Percentiles rank a stretch among this genome's conserved stretches.
phyloP scores from a whole-genome alignment of 371 early-diverging fungal species.

The Mucor irregularis region DNA sequence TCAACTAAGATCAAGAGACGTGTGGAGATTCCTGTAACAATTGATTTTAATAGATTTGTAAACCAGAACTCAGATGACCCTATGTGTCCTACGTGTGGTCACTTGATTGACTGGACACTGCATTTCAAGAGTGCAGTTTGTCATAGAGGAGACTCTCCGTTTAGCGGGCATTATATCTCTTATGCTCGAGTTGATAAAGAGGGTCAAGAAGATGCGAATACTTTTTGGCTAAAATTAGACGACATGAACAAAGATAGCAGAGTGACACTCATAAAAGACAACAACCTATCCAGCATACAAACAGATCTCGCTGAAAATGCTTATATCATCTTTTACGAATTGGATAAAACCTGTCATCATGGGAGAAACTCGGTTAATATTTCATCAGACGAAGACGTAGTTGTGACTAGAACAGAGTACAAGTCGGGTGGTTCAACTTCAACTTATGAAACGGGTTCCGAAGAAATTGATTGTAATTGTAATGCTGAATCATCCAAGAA shows the following conservation, averaged over 20 bases:
- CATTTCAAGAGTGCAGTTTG: constrained; percentile 59
- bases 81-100: constrained; percentile 26
- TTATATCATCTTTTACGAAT: constrained; percentile 61
- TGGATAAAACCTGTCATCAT: constrained; percentile 44
- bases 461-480: not conserved
- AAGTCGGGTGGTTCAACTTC: not conserved
- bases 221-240: constrained; percentile 27
- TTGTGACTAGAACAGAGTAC: not conserved
- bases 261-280: constrained; percentile 21
- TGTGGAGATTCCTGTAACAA: constrained; percentile 47
- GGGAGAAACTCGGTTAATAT: not conserved
- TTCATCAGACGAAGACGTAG: not conserved
- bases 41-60: constrained; percentile 55
- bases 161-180: constrained; percentile 57
- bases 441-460: not conserved
- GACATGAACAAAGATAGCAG: constrained; percentile 37
- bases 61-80: constrained; percentile 35
- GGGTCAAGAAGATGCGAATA: not conserved
- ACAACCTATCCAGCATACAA: constrained; percentile 21
- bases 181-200: constrained; percentile 34
- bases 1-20: constrained; percentile 40
- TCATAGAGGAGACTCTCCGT: constrained; percentile 48
- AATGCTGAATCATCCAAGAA: not conserved
- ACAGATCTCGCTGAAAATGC: constrained; percentile 51
- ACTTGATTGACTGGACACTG: constrained; percentile 45